Conservation (phyloP, 2,329 filamentous ascomycete genomes). For the Delphinella strobiligena region DNA sequence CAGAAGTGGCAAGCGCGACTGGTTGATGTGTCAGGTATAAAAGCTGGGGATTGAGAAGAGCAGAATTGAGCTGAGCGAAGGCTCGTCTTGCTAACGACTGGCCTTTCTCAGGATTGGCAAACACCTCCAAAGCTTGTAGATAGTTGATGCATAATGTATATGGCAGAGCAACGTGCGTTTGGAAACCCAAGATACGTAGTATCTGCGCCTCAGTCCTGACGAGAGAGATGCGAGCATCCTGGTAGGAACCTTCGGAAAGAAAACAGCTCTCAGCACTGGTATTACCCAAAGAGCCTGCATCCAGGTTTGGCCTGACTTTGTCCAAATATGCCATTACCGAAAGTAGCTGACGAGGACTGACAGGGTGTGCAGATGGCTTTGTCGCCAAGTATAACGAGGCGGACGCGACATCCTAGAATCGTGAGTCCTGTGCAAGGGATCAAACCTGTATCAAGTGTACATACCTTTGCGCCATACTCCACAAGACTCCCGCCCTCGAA, state of each 20-base stretch:
- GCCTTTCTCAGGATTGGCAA: conserved; percentile 27
- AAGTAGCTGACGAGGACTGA: conserved; percentile 65
- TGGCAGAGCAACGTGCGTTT: conserved; percentile 74
- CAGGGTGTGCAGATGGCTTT: conserved; percentile 68
- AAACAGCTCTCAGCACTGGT: conserved; percentile 5
- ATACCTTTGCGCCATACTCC: conserved; percentile 41
- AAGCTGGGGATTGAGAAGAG: conserved; percentile 75
- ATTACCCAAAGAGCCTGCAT: conserved; percentile 1
- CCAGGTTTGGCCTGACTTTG: conserved; percentile 42
- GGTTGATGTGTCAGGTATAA: conserved; percentile 90
- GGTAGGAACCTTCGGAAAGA: conserved; percentile 58
- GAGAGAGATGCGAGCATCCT: conserved; percentile 50
- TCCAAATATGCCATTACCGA: conserved; percentile 77
- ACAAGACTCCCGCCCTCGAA: conserved; percentile 36
- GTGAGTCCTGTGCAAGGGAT: too few relatives aligned
- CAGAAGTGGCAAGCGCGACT: conserved; percentile 68
- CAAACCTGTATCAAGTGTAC: too few relatives aligned
- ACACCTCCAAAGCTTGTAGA: conserved; percentile 73
- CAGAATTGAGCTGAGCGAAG: conserved; percentile 73
- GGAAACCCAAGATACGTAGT: conserved; percentile 64
- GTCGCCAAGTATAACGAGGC: conserved; percentile 69
- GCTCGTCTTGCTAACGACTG: conserved; percentile 50
- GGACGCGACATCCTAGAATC: conserved; percentile 61
- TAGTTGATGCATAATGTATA: conserved; percentile 85
- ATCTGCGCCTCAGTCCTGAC: conserved; percentile 67